phyloP scores from a whole-genome alignment of 2,329 filamentous ascomycete species.

The Exophiala alcalophila region DNA sequence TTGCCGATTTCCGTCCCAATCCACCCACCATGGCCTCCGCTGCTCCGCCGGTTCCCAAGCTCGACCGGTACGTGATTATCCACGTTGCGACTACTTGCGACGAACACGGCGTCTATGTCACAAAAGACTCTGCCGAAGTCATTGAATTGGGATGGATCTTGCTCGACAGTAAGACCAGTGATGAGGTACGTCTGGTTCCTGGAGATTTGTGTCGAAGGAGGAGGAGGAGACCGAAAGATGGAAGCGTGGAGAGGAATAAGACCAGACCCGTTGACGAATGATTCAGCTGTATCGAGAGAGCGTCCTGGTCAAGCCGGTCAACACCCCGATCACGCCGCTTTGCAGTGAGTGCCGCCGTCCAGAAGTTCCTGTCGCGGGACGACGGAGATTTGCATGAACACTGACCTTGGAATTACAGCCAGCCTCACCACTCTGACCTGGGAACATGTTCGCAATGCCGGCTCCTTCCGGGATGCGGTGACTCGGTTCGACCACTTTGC shows the following conservation, averaged over 20 bases:
- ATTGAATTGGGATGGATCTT: slow-evolving; percentile 99
- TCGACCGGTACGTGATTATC: slow-evolving; percentile 97
- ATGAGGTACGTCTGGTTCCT: slow-evolving; percentile 71
- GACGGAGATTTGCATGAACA: slow-evolving; percentile 19
- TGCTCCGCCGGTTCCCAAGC: slow-evolving; percentile 60
- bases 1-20: slow-evolving; percentile 12
- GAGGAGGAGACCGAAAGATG: slow-evolving; percentile 6
- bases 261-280: slow-evolving; percentile 18
- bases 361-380: slow-evolving; percentile 14
- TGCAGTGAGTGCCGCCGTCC: slow-evolving; percentile 97
- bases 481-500: slow-evolving; percentile 92
- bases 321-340: slow-evolving; percentile 95
- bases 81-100: slow-evolving; percentile 99
- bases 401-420: slow-evolving; percentile 53
- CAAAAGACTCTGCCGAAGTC: slow-evolving; percentile 97
- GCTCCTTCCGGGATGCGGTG: slow-evolving; percentile 94
- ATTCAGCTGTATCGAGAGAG: slow-evolving; percentile 85
- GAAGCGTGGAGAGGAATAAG: not conserved
- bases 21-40: slow-evolving; percentile 44
- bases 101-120: slow-evolving; percentile 98
- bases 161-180: slow-evolving; percentile 83
- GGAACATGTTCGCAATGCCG: slow-evolving; percentile 97
- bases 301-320: slow-evolving; percentile 95
- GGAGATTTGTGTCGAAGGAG: slow-evolving; percentile 14
- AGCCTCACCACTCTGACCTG: slow-evolving; percentile 96